Evolutionary conservation across 1,284 basidiomycete species (phyloP).

Genomic region (Trichosporon coremiiforme): DNA sequence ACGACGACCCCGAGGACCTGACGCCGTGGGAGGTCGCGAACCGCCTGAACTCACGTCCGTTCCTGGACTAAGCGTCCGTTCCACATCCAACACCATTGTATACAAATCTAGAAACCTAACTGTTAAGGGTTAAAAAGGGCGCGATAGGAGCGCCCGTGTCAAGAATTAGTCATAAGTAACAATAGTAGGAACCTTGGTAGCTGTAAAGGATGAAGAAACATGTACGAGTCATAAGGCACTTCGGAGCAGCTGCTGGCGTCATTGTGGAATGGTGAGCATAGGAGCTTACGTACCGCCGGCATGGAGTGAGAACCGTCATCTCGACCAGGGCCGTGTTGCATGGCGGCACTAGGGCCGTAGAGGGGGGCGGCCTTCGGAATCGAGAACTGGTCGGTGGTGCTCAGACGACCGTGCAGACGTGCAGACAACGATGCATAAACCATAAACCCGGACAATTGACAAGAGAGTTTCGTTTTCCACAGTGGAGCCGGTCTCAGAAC

Average conservation of each 20-base stretch:
- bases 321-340: background rate
- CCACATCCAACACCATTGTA: background rate
- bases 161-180: slow-evolving; percentile 8
- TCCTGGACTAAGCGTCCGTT: slow-evolving; percentile 27
- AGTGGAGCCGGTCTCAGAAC: no score
- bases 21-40: slow-evolving; percentile 36
- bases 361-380: background rate
- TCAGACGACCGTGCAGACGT: background rate
- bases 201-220: slow-evolving; percentile 5
- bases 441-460: slow-evolving; percentile 6
- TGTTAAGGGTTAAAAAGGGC: background rate
- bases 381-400: background rate
- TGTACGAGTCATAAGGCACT: background rate
- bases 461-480: no score
- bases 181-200: background rate
- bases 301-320: background rate
- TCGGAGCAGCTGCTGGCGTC: background rate
- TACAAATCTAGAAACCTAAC: background rate
- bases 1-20: slow-evolving; percentile 32
- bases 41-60: slow-evolving; percentile 33
- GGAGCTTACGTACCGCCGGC: background rate
- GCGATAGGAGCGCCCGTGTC: background rate
- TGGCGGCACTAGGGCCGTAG: background rate
- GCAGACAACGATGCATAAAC: slow-evolving; percentile 6
- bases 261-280: background rate